These are phyloP conservation scores for Saprolegnia diclina DNA, from an alignment of 352 stramenopile genomes.

Conservation along the genomic window DNA sequence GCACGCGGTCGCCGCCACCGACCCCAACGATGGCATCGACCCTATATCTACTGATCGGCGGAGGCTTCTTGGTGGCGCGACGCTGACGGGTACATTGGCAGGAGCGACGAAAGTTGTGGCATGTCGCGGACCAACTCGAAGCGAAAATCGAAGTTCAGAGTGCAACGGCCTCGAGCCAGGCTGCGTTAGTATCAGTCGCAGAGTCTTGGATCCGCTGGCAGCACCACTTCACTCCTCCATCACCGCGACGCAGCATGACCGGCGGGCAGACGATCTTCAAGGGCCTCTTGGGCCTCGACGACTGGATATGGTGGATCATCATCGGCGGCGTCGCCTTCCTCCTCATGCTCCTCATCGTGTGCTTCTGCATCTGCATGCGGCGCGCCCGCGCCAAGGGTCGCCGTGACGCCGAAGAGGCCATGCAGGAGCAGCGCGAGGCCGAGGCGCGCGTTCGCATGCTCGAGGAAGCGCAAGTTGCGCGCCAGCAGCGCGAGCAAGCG, in stretches of 20 bases:
- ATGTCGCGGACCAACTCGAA: neutral
- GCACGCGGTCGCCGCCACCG: neutral
- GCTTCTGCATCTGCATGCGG: slow-evolving; percentile 72
- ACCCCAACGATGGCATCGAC: neutral
- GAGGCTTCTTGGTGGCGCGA: no score
- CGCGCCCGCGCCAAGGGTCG: slow-evolving; percentile 73
- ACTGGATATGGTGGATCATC: slow-evolving; percentile 73
- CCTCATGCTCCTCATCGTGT: slow-evolving; percentile 59
- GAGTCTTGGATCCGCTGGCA: neutral
- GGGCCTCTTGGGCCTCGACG: slow-evolving; percentile 60
- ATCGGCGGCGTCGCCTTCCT: slow-evolving; percentile 59
- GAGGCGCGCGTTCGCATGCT: slow-evolving; percentile 28
- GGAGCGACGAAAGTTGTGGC: neutral
- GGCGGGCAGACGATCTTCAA: slow-evolving; percentile 53
- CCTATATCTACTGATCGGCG: no score
- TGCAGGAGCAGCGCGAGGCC: slow-evolving; percentile 46
- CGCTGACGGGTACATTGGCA: neutral
- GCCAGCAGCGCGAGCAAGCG: slow-evolving; percentile 6
- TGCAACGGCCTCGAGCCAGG: neutral
- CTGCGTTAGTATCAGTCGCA: neutral
- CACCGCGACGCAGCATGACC: neutral
- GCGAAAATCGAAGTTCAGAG: neutral
- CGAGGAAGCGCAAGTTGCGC: slow-evolving; percentile 8
- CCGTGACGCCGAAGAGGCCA: slow-evolving; percentile 50
- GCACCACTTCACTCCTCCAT: neutral